A percentile compares a stretch with the other conserved stretches of the same genome.
Evolutionary conservation across 208 protist genomes (phyloP).

Genomic region (Leishmania arabica): DNA sequence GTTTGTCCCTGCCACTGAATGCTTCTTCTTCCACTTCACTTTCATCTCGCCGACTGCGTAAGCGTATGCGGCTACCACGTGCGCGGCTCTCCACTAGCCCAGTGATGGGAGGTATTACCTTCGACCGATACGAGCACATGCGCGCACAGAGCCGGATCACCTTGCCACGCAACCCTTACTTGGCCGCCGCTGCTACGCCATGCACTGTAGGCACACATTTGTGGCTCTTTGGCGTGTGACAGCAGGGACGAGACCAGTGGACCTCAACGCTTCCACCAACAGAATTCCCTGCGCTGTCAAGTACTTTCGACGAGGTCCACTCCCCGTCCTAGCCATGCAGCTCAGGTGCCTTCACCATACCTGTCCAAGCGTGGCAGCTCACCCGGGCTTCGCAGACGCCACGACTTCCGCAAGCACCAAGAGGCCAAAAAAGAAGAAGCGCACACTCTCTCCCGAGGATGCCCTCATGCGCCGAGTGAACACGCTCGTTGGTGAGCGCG

Average conservation of each 20-base stretch:
- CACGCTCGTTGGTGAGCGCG: conserved; percentile 21
- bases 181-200: background rate
- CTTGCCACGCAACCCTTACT: background rate
- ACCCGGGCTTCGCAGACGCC: background rate
- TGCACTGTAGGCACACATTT: background rate
- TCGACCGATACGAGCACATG: background rate
- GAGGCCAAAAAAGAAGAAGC: background rate
- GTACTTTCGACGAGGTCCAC: background rate
- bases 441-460: conserved; percentile 17
- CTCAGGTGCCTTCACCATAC: background rate
- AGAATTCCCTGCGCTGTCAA: background rate
- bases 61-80: background rate
- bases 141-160: background rate
- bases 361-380: background rate
- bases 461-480: conserved; percentile 28
- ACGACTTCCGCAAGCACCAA: background rate
- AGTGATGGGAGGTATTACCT: background rate
- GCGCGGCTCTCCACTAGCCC: background rate
- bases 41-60: background rate
- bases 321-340: background rate
- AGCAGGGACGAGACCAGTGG: background rate
- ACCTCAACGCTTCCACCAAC: background rate
- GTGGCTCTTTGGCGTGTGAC: background rate
- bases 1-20: background rate
- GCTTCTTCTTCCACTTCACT: background rate